A percentile compares a stretch with the other conserved stretches of the same genome.
These are phyloP conservation scores for Acacia acuminata DNA, from an alignment of 306 rosid genomes.

Conservation along the genomic window DNA sequence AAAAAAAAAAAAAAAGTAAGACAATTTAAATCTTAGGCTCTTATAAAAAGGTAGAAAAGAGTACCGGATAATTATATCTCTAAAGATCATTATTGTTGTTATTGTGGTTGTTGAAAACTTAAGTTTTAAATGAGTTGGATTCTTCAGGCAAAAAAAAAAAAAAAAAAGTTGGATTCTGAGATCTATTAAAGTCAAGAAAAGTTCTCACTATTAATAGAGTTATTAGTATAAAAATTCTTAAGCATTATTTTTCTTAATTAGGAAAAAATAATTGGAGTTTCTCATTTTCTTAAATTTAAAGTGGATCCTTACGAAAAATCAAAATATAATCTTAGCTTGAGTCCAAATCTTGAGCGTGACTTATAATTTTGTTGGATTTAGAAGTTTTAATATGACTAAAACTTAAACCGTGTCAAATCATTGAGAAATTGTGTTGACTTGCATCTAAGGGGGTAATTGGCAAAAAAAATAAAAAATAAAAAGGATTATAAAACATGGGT, in stretches of 20 bases:
- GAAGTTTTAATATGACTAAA: background rate
- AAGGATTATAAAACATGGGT: background rate
- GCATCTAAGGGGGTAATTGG: background rate
- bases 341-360: background rate
- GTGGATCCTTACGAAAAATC: background rate
- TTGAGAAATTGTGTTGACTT: background rate
- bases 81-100: background rate
- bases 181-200: background rate
- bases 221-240: too few relatives aligned
- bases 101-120: background rate
- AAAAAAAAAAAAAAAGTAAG: rapidly evolving
- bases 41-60: too few relatives aligned
- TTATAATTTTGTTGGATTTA: background rate
- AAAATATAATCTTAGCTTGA: too few relatives aligned
- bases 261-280: background rate
- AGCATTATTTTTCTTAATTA: too few relatives aligned
- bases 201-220: too few relatives aligned
- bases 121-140: background rate
- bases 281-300: background rate
- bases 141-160: too few relatives aligned
- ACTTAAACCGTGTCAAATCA: background rate
- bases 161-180: background rate
- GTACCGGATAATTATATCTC: background rate
- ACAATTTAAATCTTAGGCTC: too few relatives aligned
- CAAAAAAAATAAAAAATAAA: background rate